A percentile compares a stretch with the other conserved stretches of the same genome.
phyloP scores from a whole-genome alignment of 768 basidiomycete species.

The Chiua virens region DNA sequence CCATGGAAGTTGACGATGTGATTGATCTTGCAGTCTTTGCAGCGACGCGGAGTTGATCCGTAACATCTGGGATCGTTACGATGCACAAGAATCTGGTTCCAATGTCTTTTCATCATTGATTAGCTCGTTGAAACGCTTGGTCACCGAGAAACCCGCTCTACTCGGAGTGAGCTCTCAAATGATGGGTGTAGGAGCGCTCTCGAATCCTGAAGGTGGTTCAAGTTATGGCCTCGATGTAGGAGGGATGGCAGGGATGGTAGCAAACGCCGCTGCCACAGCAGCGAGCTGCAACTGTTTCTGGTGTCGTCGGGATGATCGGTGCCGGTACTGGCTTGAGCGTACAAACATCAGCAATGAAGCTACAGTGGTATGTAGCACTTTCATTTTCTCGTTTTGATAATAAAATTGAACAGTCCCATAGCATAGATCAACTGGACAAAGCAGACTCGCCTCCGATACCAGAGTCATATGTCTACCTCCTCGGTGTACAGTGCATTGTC shows the following conservation, averaged over 20 bases:
- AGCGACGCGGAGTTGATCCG: constrained; percentile 78
- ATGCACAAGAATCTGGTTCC: constrained; percentile 56
- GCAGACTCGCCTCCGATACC: constrained; percentile 93
- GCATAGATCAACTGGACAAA: constrained; percentile 98
- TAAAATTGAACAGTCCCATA: constrained; percentile 29
- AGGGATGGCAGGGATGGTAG: constrained; percentile 79
- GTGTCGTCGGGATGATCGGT: constrained; percentile 85
- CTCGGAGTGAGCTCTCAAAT: constrained; percentile 82
- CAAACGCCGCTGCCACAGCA: constrained; percentile 75
- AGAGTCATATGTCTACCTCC: constrained; percentile 89
- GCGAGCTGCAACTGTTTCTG: constrained; percentile 82
- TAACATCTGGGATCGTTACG: constrained; percentile 78
- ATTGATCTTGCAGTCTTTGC: constrained; percentile 53
- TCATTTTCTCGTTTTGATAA: not conserved
- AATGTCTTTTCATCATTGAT: constrained; percentile 79
- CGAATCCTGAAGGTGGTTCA: constrained; percentile 29
- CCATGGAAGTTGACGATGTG: constrained; percentile 1
- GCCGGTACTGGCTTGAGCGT: constrained; percentile 68
- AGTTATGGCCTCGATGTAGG: constrained; percentile 62
- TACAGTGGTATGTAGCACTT: constrained; percentile 71
- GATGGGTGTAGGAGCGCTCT: constrained; percentile 69
- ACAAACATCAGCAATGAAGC: constrained; percentile 77
- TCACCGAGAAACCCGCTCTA: constrained; percentile 85
- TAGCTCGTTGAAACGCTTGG: constrained; percentile 78
- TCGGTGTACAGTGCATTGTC: constrained; percentile 85